Evolutionary conservation across 169 alveolate genomes (phyloP).

Genomic region (Eimeria necatrix): DNA sequence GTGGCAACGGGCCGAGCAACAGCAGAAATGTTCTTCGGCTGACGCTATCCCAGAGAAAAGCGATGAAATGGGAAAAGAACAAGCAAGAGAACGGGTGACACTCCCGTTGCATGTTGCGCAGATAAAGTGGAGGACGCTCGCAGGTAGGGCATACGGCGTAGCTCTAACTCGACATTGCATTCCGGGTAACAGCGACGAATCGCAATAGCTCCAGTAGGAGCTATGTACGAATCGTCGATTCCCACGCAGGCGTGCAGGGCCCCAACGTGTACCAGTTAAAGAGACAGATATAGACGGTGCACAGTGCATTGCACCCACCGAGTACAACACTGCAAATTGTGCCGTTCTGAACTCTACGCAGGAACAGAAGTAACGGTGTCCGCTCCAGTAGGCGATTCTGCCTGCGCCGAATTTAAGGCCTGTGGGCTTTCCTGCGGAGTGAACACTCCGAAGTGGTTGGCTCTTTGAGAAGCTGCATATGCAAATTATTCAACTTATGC

Average conservation of each 20-base stretch:
- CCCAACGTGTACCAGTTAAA: no score
- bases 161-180: not conserved
- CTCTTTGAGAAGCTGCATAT: not conserved
- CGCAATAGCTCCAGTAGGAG: not conserved
- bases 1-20: constrained; percentile 2
- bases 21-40: not conserved
- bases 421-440: not conserved
- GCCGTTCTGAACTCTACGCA: not conserved
- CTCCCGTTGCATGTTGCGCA: constrained; percentile 39
- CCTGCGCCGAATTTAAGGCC: constrained; percentile 4
- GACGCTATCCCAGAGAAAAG: not conserved
- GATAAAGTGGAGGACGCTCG: constrained; percentile 25
- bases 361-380: not conserved
- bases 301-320: no score
- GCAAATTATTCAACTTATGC: not conserved
- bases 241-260: no score
- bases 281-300: not conserved
- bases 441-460: not conserved
- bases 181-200: not conserved
- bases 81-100: not conserved
- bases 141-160: not conserved
- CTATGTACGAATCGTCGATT: not conserved
- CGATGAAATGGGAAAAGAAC: not conserved
- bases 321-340: not conserved
- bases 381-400: not conserved